Evolutionary conservation across 305 asterid species (phyloP), one percentile per base, ranked within the genome.

Genomic region (Fraxinus nigra): DNA sequence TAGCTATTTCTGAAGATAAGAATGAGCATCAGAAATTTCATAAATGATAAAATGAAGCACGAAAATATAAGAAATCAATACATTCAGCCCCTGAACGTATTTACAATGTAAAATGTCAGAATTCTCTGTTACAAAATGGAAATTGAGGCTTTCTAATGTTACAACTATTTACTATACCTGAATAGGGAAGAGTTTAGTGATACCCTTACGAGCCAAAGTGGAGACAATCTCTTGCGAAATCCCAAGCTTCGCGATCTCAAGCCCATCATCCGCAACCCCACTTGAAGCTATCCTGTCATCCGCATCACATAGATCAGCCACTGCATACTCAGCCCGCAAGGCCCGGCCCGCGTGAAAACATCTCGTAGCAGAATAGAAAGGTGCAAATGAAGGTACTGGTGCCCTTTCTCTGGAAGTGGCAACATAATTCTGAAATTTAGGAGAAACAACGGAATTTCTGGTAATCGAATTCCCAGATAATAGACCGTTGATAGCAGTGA

Each of bases 131-230:
- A 14, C 38, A 30, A 69, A 69, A 13, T 6, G 5, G 3, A 69
- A 67, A 69, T 28, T 1, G 22, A 69, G 43, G n/a, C n/a, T 30
- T 28, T 32, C 7, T 24, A 7, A 11, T 69, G 5, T 2, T 16
- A 28, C 10, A 69, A 48, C n/a, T 24, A 63, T 3, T 5, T n/a
- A 79, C 0, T 1, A 28, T 78, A 96, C 99, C 99, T 96, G 99
- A 86, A 96, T 96, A 16, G 99, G 99, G 69, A 96, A 96, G 82
- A 96, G 98, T 92, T 84, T 92, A 69, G 91, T 80, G 76, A 96
- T 96, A 11, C 97, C 97, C 88, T 75, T 93, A 54, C 74, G n/a
- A 1, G 90, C 91, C 89, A 96, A 91, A 33, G 98, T 88, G 34
- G 90, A 78, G 5, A 90, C 90, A 76, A 96, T 90, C 78, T 91